phyloP scores from a whole-genome alignment of 2,329 filamentous ascomycete species.

The Verticillium nubilum region DNA sequence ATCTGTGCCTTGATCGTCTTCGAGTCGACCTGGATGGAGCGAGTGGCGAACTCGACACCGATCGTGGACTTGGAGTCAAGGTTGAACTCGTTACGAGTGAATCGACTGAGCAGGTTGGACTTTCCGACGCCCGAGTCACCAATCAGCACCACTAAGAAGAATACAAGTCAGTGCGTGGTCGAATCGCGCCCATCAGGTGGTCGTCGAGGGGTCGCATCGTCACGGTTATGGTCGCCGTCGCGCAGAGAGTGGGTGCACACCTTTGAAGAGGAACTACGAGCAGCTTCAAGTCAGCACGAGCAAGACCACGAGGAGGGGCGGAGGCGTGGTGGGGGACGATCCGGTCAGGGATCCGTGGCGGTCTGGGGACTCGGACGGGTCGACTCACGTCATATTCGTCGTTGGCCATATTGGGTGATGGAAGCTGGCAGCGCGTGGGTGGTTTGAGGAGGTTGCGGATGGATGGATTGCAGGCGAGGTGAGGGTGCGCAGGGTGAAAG shows the following conservation, averaged over 20 bases:
- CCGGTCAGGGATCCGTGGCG: not conserved
- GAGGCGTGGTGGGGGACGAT: constrained; percentile 14
- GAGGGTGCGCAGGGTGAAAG: constrained; percentile 1
- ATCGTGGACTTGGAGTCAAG: constrained; percentile 99
- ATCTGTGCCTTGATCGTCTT: constrained; percentile 99
- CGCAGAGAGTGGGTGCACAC: constrained; percentile 42
- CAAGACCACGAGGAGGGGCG: not conserved
- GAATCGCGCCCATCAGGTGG: not conserved
- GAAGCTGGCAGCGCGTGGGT: not conserved
- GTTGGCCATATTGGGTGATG: constrained; percentile 77
- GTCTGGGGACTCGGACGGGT: constrained; percentile 10
- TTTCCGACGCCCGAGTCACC: constrained; percentile 99
- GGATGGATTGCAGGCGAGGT: constrained; percentile 11
- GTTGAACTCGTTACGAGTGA: constrained; percentile 99
- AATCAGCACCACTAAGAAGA: constrained; percentile 79
- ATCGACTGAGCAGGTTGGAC: constrained; percentile 98
- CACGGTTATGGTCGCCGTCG: constrained; percentile 8
- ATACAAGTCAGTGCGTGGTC: constrained; percentile 20
- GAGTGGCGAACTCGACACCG: constrained; percentile 97
- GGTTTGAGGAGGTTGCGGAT: constrained; percentile 15
- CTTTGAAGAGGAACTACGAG: constrained; percentile 95
- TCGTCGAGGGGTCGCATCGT: constrained; percentile 10
- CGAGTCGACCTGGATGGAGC: constrained; percentile 96
- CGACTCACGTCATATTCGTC: constrained; percentile 98
- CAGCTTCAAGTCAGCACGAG: constrained; percentile 12